phyloP scores from a whole-genome alignment of 2,329 filamentous ascomycete species.

The Verticillium nonalfalfae region DNA sequence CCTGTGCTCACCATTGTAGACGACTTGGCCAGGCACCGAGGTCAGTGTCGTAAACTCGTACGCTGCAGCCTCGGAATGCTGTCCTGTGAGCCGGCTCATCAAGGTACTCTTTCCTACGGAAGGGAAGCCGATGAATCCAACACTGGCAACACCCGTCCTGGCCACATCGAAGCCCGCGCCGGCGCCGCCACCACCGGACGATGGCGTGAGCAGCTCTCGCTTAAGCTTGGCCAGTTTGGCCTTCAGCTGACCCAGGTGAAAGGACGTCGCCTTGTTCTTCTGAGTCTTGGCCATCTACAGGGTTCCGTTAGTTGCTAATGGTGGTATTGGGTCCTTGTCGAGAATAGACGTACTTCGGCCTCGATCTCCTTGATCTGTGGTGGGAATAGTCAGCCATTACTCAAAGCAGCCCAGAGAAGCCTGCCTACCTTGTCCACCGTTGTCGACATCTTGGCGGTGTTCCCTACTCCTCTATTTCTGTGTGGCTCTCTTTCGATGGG shows the following conservation, averaged over 20 bases:
- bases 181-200: constrained; percentile 75
- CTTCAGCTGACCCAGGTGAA: constrained; percentile 92
- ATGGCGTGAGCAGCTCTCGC: constrained; percentile 85
- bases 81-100: constrained; percentile 90
- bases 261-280: constrained; percentile 95
- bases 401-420: background rate
- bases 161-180: constrained; percentile 94
- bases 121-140: constrained; percentile 97
- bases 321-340: background rate
- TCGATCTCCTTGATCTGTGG: constrained; percentile 90
- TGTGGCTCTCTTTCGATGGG: background rate
- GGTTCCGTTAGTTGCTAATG: constrained; percentile 11
- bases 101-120: constrained; percentile 98
- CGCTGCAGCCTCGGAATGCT: constrained; percentile 93
- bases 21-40: constrained; percentile 90
- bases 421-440: constrained; percentile 85
- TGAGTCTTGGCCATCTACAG: constrained; percentile 87
- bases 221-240: constrained; percentile 98
- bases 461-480: background rate
- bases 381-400: constrained; percentile 24
- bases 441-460: constrained; percentile 71
- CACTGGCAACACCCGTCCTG: constrained; percentile 91
- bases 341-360: constrained; percentile 63
- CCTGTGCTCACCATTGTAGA: constrained; percentile 67
- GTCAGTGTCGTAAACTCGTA: constrained; percentile 99